Conservation (phyloP, 192 early-diverging fungal species). For the Backusella circina region DNA sequence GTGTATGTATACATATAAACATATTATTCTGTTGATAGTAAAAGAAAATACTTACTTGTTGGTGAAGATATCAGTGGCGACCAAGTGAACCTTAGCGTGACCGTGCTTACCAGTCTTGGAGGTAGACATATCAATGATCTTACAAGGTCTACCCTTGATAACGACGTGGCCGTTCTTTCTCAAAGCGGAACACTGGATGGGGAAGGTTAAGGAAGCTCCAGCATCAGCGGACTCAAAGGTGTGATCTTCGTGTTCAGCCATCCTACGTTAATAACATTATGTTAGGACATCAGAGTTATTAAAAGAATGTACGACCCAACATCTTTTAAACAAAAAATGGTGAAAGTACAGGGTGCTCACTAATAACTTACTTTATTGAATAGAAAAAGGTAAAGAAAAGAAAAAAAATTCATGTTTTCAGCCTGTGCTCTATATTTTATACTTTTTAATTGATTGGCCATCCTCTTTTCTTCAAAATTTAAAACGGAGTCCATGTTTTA, state of each 20-base stretch:
- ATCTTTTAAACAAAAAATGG: background rate
- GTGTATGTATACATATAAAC: background rate
- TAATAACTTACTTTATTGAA: background rate
- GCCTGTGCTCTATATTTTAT: background rate
- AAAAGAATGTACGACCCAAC: background rate
- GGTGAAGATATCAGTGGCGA: conserved; percentile 96
- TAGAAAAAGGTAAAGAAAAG: background rate
- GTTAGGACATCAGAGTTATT: background rate
- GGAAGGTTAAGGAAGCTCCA: conserved; percentile 92
- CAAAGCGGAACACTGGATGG: conserved; percentile 99
- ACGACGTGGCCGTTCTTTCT: conserved; percentile 98
- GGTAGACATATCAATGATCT: conserved; percentile 99
- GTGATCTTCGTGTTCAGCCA: conserved; percentile 66
- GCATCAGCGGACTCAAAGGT: conserved; percentile 71
- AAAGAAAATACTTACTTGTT: conserved; percentile 52
- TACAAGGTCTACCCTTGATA: conserved; percentile 99
- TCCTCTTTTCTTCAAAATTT: background rate
- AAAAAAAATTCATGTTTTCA: background rate
- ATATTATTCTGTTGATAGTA: background rate
- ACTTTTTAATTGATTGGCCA: background rate
- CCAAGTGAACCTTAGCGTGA: conserved; percentile 99
- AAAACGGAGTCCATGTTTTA: background rate
- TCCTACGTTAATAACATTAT: conserved; percentile 16
- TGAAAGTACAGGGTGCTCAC: background rate
- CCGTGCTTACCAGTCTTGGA: conserved; percentile 99